A percentile compares a stretch with the other conserved stretches of the same genome.
phyloP scores from a whole-genome alignment of 2,329 filamentous ascomycete genomes.

The Curvularia spicifera region DNA sequence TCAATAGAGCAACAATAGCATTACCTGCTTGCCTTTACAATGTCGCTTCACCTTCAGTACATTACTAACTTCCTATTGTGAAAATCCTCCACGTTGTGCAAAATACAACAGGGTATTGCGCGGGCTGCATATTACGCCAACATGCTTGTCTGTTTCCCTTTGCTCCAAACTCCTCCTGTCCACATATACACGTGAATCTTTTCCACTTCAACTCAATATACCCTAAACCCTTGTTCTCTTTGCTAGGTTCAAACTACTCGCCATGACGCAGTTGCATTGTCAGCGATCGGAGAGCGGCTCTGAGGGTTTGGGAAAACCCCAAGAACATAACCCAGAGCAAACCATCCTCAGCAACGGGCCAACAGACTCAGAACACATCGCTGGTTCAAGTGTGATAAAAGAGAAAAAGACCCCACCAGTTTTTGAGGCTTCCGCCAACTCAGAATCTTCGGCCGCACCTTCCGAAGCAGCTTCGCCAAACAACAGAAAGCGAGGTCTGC shows the following conservation, averaged over 20 bases:
- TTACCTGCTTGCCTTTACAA: conserved; percentile 13
- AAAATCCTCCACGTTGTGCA: background rate
- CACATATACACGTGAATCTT: conserved; percentile 24
- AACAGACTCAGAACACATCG: background rate
- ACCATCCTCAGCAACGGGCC: conserved; percentile 3
- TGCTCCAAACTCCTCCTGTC: conserved; percentile 18
- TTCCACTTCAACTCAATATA: background rate
- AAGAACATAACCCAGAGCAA: conserved; percentile 10
- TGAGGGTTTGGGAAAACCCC: background rate
- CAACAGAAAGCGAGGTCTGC: conserved; percentile 26
- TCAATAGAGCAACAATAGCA: background rate
- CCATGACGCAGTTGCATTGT: background rate
- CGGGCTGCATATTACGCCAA: conserved; percentile 2
- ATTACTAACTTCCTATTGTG: conserved; percentile 3
- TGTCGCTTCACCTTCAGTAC: background rate
- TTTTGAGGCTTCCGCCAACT: background rate
- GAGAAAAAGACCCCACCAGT: background rate
- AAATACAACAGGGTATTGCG: background rate
- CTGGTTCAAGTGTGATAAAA: background rate
- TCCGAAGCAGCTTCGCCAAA: conserved; percentile 11
- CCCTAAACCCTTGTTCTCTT: background rate
- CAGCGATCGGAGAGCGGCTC: background rate
- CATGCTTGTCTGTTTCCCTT: conserved; percentile 26
- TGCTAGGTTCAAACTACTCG: background rate
- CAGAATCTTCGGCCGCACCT: background rate